A percentile compares a stretch with the other conserved stretches of the same genome.
Evolutionary conservation across 768 basidiomycete species (phyloP).

Genomic region (Harrya chromipes): DNA sequence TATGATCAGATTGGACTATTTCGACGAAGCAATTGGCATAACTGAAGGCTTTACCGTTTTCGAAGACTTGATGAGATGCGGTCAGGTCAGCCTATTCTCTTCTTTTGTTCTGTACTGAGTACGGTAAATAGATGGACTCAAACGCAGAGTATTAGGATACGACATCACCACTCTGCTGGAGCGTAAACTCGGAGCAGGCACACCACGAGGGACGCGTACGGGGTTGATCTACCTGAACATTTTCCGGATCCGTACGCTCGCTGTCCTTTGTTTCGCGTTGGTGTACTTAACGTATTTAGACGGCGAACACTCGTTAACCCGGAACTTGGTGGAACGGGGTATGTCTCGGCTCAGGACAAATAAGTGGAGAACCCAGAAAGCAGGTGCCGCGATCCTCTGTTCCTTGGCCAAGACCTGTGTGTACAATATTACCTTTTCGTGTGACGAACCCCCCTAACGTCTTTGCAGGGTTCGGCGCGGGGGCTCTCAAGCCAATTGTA

Average conservation of each 20-base stretch:
- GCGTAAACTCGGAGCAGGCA: conserved; percentile 11
- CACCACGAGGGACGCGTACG: conserved; percentile 13
- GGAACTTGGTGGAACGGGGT: conserved; percentile 13
- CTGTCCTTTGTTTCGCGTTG: not conserved
- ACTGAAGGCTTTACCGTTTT: conserved; percentile 19
- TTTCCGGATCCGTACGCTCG: conserved; percentile 6
- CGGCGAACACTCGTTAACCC: conserved; percentile 4
- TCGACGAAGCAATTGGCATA: conserved; percentile 25
- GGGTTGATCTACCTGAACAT: conserved; percentile 14
- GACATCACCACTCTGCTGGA: conserved; percentile 10
- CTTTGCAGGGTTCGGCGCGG: conserved; percentile 10
- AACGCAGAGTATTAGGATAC: conserved; percentile 3
- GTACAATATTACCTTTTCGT: not conserved
- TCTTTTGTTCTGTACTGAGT: not conserved
- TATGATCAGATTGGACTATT: conserved; percentile 23
- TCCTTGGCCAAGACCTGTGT: conserved; percentile 15
- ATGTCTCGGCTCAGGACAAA: conserved; percentile 7
- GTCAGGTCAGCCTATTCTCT: not conserved
- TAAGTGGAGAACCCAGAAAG: conserved; percentile 13
- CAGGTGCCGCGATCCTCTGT: conserved; percentile 16
- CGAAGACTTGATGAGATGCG: conserved; percentile 8
- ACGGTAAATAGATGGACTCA: conserved; percentile 1
- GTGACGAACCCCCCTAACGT: not conserved
- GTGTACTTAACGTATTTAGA: not conserved
- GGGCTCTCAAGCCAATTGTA: conserved; percentile 6